phyloP scores from a whole-genome alignment of 768 basidiomycete genomes.

The Mycena leptocephala region DNA sequence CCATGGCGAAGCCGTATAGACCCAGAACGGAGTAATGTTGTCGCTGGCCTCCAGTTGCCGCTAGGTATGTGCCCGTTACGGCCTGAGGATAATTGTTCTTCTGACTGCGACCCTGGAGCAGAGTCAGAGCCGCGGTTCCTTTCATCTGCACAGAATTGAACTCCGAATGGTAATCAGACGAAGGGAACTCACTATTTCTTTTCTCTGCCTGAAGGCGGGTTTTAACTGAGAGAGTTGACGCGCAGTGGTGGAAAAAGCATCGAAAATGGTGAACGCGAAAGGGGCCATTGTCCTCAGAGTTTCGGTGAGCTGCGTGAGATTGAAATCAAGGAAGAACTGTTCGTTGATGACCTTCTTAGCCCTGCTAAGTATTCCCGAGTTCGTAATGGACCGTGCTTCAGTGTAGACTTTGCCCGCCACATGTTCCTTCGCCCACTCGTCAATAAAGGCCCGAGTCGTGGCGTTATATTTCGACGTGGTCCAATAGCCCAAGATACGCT shows the following conservation, averaged over 20 bases:
- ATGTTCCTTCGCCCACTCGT: neutral
- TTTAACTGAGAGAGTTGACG: neutral
- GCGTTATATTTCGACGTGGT: conserved; percentile 11
- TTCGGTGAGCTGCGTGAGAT: neutral
- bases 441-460: neutral
- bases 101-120: neutral
- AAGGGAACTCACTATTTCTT: neutral
- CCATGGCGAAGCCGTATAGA: neutral
- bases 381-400: conserved; percentile 2
- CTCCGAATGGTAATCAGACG: neutral
- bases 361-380: neutral
- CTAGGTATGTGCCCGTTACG: neutral
- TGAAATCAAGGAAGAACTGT: conserved; percentile 26
- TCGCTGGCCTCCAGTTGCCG: neutral
- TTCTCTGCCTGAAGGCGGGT: neutral
- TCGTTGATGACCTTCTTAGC: conserved; percentile 22
- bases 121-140: neutral
- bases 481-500: conserved; percentile 23
- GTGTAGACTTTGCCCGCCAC: neutral
- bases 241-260: neutral
- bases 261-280: neutral
- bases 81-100: neutral
- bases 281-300: neutral
- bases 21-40: neutral
- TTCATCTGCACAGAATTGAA: neutral